Conservation (phyloP, 768 basidiomycete genomes). For the Trichaptum fuscoviolaceum region DNA sequence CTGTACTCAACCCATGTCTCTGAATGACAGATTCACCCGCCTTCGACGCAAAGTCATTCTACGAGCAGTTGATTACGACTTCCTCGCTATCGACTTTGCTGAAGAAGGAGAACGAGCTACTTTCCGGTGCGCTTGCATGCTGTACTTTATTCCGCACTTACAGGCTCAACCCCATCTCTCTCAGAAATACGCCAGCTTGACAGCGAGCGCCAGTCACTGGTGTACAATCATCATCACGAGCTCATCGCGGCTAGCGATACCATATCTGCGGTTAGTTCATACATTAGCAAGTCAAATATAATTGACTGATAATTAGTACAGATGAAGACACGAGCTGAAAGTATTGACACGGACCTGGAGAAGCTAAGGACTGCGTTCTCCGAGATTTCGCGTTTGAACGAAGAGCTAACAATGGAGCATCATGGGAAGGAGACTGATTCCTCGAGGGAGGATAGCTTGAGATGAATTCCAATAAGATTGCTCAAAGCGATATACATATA, state of each 20-base stretch:
- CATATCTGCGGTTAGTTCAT: slow-evolving; percentile 64
- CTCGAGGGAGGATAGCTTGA: neutral
- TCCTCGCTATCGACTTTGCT: slow-evolving; percentile 68
- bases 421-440: neutral
- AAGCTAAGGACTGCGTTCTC: slow-evolving; percentile 75
- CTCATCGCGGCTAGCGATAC: slow-evolving; percentile 92
- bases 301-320: slow-evolving; percentile 23
- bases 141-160: slow-evolving; percentile 5
- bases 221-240: slow-evolving; percentile 95
- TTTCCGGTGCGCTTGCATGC: slow-evolving; percentile 45
- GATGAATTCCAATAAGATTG: neutral
- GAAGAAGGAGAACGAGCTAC: slow-evolving; percentile 76
- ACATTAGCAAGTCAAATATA: neutral
- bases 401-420: slow-evolving; percentile 56
- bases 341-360: slow-evolving; percentile 80
- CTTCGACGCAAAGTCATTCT: slow-evolving; percentile 81
- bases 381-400: slow-evolving; percentile 75
- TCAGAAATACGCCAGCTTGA: slow-evolving; percentile 87
- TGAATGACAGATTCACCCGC: slow-evolving; percentile 58
- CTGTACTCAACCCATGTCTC: slow-evolving; percentile 8
- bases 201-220: slow-evolving; percentile 82
- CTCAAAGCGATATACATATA: too few relatives aligned
- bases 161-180: neutral
- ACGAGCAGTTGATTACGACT: slow-evolving; percentile 81
- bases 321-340: slow-evolving; percentile 89